These are phyloP conservation scores for Diaporthe ampelina DNA, from an alignment of 2,329 filamentous ascomycete species.

Conservation along the genomic window DNA sequence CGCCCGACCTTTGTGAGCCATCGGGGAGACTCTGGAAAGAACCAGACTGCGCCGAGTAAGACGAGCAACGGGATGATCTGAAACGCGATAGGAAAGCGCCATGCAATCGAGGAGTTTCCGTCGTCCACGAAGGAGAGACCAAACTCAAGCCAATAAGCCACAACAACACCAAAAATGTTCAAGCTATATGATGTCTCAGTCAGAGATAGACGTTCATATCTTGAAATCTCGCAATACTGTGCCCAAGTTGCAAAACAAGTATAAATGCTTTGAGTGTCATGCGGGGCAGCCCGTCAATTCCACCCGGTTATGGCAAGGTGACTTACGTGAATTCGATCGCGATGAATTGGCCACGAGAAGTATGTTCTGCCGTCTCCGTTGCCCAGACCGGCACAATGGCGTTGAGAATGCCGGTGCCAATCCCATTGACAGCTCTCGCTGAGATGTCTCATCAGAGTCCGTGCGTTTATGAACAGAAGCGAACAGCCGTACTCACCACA, in stretches of 20 bases:
- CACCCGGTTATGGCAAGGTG: too few relatives aligned
- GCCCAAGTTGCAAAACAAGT: neutral
- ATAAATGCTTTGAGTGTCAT: neutral
- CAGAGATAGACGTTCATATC: neutral
- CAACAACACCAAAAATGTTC: conserved; percentile 79
- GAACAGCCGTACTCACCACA: conserved; percentile 60
- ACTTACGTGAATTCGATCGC: conserved; percentile 77
- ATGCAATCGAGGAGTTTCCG: conserved; percentile 48
- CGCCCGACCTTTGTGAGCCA: conserved; percentile 43
- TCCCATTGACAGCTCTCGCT: conserved; percentile 73
- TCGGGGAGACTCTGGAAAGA: conserved; percentile 43
- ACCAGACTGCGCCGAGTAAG: conserved; percentile 39
- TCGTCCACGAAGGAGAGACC: conserved; percentile 39
- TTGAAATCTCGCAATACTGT: neutral
- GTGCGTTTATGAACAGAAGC: neutral
- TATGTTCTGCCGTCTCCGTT: conserved; percentile 78
- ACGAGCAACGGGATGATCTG: conserved; percentile 44
- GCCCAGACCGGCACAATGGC: conserved; percentile 80
- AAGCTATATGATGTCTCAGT: conserved; percentile 49
- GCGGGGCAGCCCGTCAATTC: too few relatives aligned
- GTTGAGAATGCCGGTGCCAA: conserved; percentile 79
- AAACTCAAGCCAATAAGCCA: conserved; percentile 70
- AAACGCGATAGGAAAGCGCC: conserved; percentile 51
- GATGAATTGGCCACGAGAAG: conserved; percentile 76
- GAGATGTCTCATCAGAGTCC: neutral